Evolutionary conservation across 495 filamentous ascomycete species (phyloP).

Genomic region (Hypomontagnella monticulosa): DNA sequence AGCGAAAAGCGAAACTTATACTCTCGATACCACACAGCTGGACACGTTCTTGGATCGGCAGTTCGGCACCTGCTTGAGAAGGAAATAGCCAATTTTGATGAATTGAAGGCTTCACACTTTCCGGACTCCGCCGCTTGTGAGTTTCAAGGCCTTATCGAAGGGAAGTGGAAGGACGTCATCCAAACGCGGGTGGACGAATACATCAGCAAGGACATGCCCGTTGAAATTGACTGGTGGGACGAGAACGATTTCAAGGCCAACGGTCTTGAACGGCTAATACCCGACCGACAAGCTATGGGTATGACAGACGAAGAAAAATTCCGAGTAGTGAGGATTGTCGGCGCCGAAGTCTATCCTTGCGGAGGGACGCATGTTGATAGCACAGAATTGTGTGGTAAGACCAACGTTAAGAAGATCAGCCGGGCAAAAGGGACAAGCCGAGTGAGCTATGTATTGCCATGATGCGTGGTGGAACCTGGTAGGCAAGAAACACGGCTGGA

Average conservation of each 20-base stretch:
- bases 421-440: constrained; percentile 65
- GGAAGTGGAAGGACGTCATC: constrained; percentile 65
- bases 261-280: constrained; percentile 59
- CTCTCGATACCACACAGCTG: constrained; percentile 71
- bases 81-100: constrained; percentile 61
- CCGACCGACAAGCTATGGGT: constrained; percentile 55
- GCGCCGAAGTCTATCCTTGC: constrained; percentile 69
- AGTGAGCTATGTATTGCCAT: constrained; percentile 62
- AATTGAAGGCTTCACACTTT: constrained; percentile 71
- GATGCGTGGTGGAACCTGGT: background rate
- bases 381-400: constrained; percentile 61
- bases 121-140: constrained; percentile 67
- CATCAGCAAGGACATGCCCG: constrained; percentile 59
- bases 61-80: constrained; percentile 63
- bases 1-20: constrained; percentile 62
- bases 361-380: constrained; percentile 71
- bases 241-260: constrained; percentile 59
- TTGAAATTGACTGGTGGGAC: constrained; percentile 69
- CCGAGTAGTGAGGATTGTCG: constrained; percentile 65
- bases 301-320: constrained; percentile 58
- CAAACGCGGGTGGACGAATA: constrained; percentile 63
- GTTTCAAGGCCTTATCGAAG: constrained; percentile 68
- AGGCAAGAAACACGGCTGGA: background rate
- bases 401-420: constrained; percentile 68
- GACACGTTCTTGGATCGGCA: constrained; percentile 69